Base-by-base conservation (phyloP, 1,284 basidiomycete genomes). In the Ustilago curta region DNA sequence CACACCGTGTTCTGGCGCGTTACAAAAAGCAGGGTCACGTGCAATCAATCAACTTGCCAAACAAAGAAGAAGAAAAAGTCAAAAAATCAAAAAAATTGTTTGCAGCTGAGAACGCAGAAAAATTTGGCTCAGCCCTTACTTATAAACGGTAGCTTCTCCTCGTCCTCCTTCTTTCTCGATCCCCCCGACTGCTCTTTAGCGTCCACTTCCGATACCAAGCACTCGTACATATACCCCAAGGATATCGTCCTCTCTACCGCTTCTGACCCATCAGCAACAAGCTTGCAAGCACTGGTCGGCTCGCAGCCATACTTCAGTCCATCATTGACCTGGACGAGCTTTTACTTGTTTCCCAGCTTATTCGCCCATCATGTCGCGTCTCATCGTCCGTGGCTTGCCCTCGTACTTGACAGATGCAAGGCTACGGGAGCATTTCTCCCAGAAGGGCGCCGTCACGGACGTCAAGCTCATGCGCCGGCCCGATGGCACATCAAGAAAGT, bases 311-410 rank as follows among this genome's bases (percentile, higher is more conserved):
- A 35, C 39, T 14, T 50, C 47, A 32, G 12, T 37, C 14, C 11
- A 14, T 25, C 6, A 49, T 27, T 31, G 3, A 29, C 23, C 27
- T 39, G n/a, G 18, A n/a, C 47, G 16, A 18, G 37, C 19, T 21
- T 7, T 14, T 19, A 37, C 29, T 19, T 44, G 21, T 19, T 31
- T 40, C 45, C 11, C 2, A 37, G 35, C 11, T 14, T 16, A 37
- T 6, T 39, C 47, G 14, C 27, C 23, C 50, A 64, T 4, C 54
- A 83, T 80, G 93, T 96, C 95, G 16, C 92, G 96, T 50, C 89
- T 99, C 48, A 92, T 99, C 60, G 88, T 97, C 51, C 94, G 94
- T 81, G 94, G 94, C 80, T 87, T 99, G 1, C 95, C 95, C 0
- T 83, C 90, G 0, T 91, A 91, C 82, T 87, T 92, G 31, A 91